A percentile compares a stretch with the other conserved stretches of the same genome.
These are phyloP conservation scores for Phytophthora pluvialis DNA, from an alignment of 352 stramenopile species.

Conservation along the genomic window DNA sequence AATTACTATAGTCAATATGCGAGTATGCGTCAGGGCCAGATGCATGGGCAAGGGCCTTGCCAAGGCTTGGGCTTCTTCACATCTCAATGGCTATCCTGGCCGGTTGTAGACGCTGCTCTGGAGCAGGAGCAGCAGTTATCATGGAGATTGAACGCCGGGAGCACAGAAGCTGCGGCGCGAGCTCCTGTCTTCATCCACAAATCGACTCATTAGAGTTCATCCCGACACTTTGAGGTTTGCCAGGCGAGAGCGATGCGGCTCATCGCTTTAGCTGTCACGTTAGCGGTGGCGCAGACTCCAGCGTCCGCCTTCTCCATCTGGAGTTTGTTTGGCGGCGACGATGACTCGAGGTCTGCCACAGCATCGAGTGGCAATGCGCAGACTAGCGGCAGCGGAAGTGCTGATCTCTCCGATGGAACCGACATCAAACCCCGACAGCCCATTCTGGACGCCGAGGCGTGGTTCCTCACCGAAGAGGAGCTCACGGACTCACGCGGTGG, in stretches of 20 bases:
- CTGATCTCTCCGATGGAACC: conserved; percentile 22
- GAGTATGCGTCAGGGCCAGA: too few species aligned
- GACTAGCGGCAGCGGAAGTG: conserved; percentile 1
- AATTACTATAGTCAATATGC: too few species aligned
- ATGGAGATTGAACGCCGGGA: neutral
- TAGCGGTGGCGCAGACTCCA: conserved; percentile 1
- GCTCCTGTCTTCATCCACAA: neutral
- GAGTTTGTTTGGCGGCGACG: neutral
- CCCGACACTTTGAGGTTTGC: neutral
- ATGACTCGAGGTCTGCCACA: neutral
- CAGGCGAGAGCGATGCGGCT: neutral
- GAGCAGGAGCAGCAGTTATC: neutral
- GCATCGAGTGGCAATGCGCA: conserved; percentile 3
- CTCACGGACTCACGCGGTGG: conserved; percentile 51
- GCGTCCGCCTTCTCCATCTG: conserved; percentile 15
- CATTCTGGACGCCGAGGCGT: conserved; percentile 46
- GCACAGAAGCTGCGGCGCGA: neutral
- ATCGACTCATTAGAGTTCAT: neutral
- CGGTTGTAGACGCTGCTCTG: neutral
- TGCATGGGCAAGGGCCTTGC: too few species aligned
- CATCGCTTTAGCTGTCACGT: neutral
- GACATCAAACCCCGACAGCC: conserved; percentile 41
- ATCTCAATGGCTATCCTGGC: conserved; percentile 9
- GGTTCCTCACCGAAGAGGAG: conserved; percentile 61
- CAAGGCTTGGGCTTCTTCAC: conserved; percentile 2